Evolutionary conservation across 192 early-diverging fungal genomes (phyloP), one percentile per base, ranked within the genome.

Genomic region (Entomortierella parvispora): DNA sequence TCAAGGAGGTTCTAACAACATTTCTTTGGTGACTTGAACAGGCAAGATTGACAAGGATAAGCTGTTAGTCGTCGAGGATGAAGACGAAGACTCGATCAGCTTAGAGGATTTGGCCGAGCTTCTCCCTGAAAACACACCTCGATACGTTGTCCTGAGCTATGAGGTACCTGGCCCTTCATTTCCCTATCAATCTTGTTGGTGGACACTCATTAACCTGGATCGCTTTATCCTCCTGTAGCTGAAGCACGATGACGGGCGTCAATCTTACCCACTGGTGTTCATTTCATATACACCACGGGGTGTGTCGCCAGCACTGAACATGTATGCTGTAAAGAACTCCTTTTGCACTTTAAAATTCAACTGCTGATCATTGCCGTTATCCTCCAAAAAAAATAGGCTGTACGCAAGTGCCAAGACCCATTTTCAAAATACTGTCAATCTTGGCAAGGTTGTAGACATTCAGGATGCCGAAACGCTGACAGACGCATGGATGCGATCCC

Each of bases 401-500:
- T 90, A 93, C 58, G 89, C 91, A 42, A 87, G 85, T 59, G 87
- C 88, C 17, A 91, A 88, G 67, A 86, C 79, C 20, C 66, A 84
- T 68, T 85, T 93, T 63, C 88, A 88, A 66, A 79, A 79, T 40
- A 84, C 81, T 56, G 81, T 83, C 17, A 80, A 83, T 46, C 81
- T 95, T 6, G 88, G 84, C 12, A 93, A 93, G 71, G 92, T 87
- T 68, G 84, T 92, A 66, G 89, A 93, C 62, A 80, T 96, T 44
- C 62, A 83, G 12, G 90, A 94, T n/a, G 64, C 87, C 20, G 91
- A 92, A 46, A 61, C 80, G 0, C 69, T 96, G 25, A 91, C 81
- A 2, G 85, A 90, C 12, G 84, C 90, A 31, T 94, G 91, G 88
- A 57, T 95, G 7, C 74, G 83, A 22, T 64, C 79, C 26, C 80